Conservation (phyloP, 768 basidiomycete species). For the Tricholoma terreum region DNA sequence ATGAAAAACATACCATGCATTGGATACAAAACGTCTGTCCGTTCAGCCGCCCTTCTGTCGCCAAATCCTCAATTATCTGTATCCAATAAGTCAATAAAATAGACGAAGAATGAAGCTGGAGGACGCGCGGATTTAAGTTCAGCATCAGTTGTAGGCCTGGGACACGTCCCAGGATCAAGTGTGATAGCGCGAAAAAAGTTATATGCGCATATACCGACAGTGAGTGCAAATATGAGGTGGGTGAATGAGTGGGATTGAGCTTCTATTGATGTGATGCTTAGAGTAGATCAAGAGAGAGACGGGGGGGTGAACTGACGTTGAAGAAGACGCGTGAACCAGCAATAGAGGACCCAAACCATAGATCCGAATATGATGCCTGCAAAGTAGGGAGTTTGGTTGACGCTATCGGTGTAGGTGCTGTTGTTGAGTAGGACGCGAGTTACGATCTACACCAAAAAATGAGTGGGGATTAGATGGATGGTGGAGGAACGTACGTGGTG, state of each 20-base stretch:
- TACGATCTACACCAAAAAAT: slow-evolving; percentile 51
- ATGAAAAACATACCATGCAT: slow-evolving; percentile 70
- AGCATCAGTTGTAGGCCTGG: slow-evolving; percentile 74
- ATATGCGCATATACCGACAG: slow-evolving; percentile 70
- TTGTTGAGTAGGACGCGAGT: slow-evolving; percentile 84
- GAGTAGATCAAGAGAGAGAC: slow-evolving; percentile 30
- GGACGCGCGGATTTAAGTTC: slow-evolving; percentile 80
- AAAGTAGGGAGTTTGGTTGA: slow-evolving; percentile 89
- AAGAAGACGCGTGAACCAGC: slow-evolving; percentile 78
- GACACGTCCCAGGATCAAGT: slow-evolving; percentile 87
- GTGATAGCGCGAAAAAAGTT: slow-evolving; percentile 91
- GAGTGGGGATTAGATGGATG: background rate
- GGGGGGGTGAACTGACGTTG: slow-evolving; percentile 46
- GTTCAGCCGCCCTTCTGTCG: slow-evolving; percentile 83
- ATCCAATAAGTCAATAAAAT: background rate
- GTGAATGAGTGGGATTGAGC: slow-evolving; percentile 72
- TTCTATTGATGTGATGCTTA: slow-evolving; percentile 42
- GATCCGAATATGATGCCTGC: slow-evolving; percentile 85
- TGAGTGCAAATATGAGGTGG: slow-evolving; percentile 74
- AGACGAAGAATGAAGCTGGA: background rate
- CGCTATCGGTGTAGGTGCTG: slow-evolving; percentile 74
- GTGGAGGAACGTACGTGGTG: slow-evolving; percentile 71
- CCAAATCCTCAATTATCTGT: slow-evolving; percentile 90
- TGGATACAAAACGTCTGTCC: slow-evolving; percentile 96
- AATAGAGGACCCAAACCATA: slow-evolving; percentile 82